These are phyloP conservation scores for Alternaria consortialis DNA, from an alignment of 2,329 filamentous ascomycete genomes.

Conservation along the genomic window DNA sequence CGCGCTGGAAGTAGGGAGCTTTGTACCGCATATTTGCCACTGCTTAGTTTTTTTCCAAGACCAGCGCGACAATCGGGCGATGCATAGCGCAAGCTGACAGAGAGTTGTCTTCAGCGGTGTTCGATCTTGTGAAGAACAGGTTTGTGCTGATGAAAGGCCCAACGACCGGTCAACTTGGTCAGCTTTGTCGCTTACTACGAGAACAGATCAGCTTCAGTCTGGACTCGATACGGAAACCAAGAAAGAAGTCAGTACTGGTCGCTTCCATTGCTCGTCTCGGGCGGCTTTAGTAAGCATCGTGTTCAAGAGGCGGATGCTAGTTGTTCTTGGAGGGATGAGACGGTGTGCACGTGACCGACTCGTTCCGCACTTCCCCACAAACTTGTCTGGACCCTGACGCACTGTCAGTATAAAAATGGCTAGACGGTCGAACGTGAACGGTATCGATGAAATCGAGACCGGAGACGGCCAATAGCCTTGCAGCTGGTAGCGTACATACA, in stretches of 20 bases:
- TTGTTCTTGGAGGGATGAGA: not conserved
- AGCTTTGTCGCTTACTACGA: conserved; percentile 1
- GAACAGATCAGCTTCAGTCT: not conserved
- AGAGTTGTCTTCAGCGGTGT: not conserved
- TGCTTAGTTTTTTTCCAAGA: not conserved
- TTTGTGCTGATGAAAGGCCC: conserved; percentile 13
- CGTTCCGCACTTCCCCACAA: not conserved
- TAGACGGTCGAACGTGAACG: not conserved
- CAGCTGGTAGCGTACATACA: not conserved
- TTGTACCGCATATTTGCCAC: not conserved
- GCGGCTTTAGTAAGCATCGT: not conserved
- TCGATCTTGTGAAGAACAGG: not conserved
- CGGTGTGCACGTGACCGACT: not conserved
- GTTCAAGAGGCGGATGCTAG: not conserved
- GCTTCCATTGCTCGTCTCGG: not conserved
- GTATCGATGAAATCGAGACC: not conserved
- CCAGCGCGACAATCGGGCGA: not conserved
- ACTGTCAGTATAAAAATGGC: not conserved
- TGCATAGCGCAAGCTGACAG: not conserved
- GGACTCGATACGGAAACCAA: not conserved
- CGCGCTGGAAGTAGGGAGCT: not conserved
- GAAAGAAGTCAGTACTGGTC: not conserved
- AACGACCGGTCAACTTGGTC: conserved; percentile 12
- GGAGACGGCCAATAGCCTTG: not conserved
- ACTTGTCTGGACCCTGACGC: not conserved